Percentiles rank a stretch among this genome's conserved stretches.
Conservation (phyloP, 208 protist genomes). For the Trypanosoma platydactyli region DNA sequence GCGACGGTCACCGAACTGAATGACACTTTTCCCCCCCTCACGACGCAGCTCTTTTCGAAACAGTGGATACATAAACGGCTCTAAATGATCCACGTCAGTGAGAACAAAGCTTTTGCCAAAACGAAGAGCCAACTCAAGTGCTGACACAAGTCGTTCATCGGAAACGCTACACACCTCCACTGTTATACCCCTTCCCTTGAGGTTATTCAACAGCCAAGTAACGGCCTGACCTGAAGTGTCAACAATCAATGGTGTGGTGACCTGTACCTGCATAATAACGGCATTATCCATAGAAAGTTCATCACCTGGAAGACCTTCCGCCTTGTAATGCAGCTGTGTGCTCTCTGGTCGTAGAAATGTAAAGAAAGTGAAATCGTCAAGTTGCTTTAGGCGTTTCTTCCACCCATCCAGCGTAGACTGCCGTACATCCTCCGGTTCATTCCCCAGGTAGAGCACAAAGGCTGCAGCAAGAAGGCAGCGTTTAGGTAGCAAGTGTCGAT, state of each 20-base stretch:
- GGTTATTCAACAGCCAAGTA: constrained; percentile 90
- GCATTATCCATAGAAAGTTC: constrained; percentile 98
- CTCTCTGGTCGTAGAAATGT: constrained; percentile 95
- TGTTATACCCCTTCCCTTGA: constrained; percentile 71
- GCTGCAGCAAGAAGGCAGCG: constrained; percentile 87
- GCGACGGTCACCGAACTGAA: constrained; percentile 97
- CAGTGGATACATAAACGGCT: constrained; percentile 95
- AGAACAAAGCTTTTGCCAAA: constrained; percentile 99
- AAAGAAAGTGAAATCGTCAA: constrained; percentile 89
- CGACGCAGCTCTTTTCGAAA: constrained; percentile 92
- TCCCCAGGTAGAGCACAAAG: constrained; percentile 95
- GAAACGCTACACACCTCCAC: constrained; percentile 92
- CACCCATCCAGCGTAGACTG: constrained; percentile 69
- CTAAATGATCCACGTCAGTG: constrained; percentile 95
- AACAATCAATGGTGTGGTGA: constrained; percentile 93
- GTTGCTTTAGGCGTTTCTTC: constrained; percentile 69
- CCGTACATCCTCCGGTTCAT: constrained; percentile 89
- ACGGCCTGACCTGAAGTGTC: constrained; percentile 94
- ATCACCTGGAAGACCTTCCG: constrained; percentile 94
- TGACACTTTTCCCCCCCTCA: constrained; percentile 90
- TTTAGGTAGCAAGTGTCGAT: constrained; percentile 78
- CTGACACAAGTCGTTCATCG: constrained; percentile 92
- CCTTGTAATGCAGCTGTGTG: constrained; percentile 95
- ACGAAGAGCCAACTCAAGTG: constrained; percentile 96
- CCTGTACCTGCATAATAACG: constrained; percentile 93